Evolutionary conservation across 148 eudicot species (phyloP).

Genomic region (Amaranthus hypochondriacus): DNA sequence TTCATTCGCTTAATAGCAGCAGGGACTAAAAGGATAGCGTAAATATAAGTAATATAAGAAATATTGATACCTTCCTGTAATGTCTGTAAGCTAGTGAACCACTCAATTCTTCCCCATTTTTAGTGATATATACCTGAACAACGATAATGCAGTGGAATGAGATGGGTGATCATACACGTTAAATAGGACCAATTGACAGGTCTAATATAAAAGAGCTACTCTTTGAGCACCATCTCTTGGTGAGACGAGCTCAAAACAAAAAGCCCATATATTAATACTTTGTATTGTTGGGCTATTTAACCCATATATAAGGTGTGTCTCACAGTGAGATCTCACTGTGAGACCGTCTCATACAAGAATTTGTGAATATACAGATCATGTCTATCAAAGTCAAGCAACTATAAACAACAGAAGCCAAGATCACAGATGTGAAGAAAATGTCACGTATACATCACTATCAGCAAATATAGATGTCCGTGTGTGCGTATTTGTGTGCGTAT

Average conservation of each 20-base stretch:
- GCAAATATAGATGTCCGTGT: background rate
- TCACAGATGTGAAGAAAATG: background rate
- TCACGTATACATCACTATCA: background rate
- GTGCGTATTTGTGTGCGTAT: too few species aligned
- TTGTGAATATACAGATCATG: too few species aligned
- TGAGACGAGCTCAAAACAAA: too few species aligned
- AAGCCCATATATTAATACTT: too few species aligned
- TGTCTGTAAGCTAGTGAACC: conserved; percentile 73
- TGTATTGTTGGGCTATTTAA: too few species aligned
- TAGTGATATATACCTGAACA: conserved; percentile 70
- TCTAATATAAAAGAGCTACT: background rate
- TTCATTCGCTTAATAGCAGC: background rate
- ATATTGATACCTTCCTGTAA: conserved; percentile 59
- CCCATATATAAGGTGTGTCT: too few species aligned
- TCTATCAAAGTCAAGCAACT: background rate
- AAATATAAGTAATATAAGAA: conserved; percentile 3
- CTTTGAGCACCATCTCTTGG: too few species aligned
- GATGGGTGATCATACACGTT: background rate
- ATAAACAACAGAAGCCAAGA: background rate
- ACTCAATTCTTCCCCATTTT: conserved; percentile 65
- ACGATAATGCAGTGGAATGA: background rate
- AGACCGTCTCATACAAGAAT: too few species aligned
- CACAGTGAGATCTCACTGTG: too few species aligned
- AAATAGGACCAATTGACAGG: background rate
- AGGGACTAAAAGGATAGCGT: background rate